Evolutionary conservation across 2,329 filamentous ascomycete species (phyloP), one percentile per base, ranked within the genome.

Genomic region (Sporothrix dimorphospora): DNA sequence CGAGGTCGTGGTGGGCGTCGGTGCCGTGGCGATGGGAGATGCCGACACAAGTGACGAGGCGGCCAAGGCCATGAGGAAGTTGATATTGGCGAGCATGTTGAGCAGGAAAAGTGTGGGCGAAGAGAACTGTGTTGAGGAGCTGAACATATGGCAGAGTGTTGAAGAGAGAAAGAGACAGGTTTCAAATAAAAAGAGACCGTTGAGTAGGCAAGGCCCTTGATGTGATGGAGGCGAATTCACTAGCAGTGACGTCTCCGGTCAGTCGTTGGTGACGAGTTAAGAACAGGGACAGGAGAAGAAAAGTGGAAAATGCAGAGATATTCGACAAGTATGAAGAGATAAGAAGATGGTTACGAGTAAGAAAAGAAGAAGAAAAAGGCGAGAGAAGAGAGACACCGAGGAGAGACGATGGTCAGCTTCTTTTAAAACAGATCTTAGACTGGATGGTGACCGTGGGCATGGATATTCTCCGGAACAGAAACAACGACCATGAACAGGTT

Each of bases 171-270:
- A 8, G 53, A 57, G 11, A 51, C 21, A 19, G 34, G 8, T 12
- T 21, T 24, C 19, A 30, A 34, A 6, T n/a, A n/a, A 19, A 12
- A 19, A 30, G 27, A 34, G 24, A 16, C 16, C 9, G 27, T 1
- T 14, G 27, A 34, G 34, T 12, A 24, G 57, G 6, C 40, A 24
- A 65, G 61, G 38, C 40, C 30, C 21, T 5, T 14, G 63, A 30
- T 49, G 63, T 66, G 14, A 49, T 34, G 59, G 34, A 42, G 21
- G 59, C 38, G 34, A 65, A 19, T 9, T 45, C 59, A 45, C 38
- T 45, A 27, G 21, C 59, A 45, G 59, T 65, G 59, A 65, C 38
- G 59, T 65, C 59, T 27, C n/a, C 12, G n/a, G 59, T 27, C 38
- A n/a, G 7, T 8, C 19, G n/a, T 34, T 14, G 38, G 59, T 65